These are phyloP conservation scores for Catharanthus roseus DNA, from an alignment of 257 asterid species.

Conservation along the genomic window DNA sequence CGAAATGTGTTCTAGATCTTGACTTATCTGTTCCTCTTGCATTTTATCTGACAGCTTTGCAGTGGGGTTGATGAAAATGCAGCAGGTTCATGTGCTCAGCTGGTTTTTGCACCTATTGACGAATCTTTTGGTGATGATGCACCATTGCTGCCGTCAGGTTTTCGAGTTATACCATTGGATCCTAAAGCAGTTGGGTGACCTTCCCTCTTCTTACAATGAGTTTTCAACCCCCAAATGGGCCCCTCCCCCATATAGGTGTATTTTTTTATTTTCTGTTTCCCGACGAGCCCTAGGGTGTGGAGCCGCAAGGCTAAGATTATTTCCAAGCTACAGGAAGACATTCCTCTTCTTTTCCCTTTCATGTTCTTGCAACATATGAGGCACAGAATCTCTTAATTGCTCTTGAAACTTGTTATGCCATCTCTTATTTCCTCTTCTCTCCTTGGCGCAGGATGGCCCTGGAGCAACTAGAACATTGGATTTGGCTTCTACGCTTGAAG, in stretches of 20 bases:
- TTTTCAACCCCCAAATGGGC: not conserved
- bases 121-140: conserved; percentile 95
- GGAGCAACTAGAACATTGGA: conserved; percentile 68
- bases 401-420: not conserved
- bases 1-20: not conserved
- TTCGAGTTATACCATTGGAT: conserved; percentile 86
- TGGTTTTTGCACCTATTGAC: conserved; percentile 89
- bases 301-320: not conserved
- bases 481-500: conserved; percentile 81
- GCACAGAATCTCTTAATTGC: not conserved
- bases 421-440: not conserved
- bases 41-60: conserved; percentile 50
- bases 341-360: not conserved
- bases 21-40: conserved; percentile 3
- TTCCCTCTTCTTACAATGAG: not conserved
- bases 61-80: conserved; percentile 78
- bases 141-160: conserved; percentile 83
- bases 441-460: conserved; percentile 53
- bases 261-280: too few species aligned
- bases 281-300: too few species aligned
- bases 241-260: not conserved
- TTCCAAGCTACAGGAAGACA: not conserved
- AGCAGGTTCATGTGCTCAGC: conserved; percentile 82
- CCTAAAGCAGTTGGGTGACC: conserved; percentile 68
- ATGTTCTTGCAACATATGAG: too few species aligned